Evolutionary conservation across 2,329 filamentous ascomycete species (phyloP), one percentile per base, ranked within the genome.

Genomic region (Xylaria sp.): DNA sequence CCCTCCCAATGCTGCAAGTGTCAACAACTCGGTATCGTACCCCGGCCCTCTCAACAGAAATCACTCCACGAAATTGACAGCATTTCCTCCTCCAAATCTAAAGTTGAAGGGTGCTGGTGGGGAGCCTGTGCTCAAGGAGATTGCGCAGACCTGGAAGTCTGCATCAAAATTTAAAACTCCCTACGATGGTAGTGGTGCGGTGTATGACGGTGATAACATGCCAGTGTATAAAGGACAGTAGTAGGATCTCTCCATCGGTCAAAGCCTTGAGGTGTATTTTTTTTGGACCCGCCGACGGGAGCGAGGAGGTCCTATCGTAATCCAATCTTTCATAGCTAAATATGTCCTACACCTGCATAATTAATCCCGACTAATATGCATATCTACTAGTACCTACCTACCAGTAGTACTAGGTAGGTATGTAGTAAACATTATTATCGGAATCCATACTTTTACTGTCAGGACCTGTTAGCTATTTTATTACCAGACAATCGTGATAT

Each of bases 141-240:
- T 84, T 12, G 75, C 75, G 25, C 56, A 75, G 3, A 66, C 73
- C 8, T 84, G 82, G 82, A 62, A 73, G 28, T 65, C 68, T 3
- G 63, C 72, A 4, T 74, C 71, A 13, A 71, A 71, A 0, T 73
- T 75, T 3, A 67, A 78, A 28, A 84, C 81, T 0, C 84, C 84
- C 0, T 86, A 86, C 68, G 82, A 85, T 73, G 84, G 83, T 0
- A 83, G 78, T 50, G 83, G 84, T 0, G 78, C 74, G 10, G 77
- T 84, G 1, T 82, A 78, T 57, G 84, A 86, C 72, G 84, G 82
- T 0, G 80, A 79, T 57, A 74, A 79, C 55, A 65, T 77, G 44
- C 84, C 84, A 2, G 72, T 81, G 20, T 85, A 85, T 74, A 79
- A 77, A 37, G 68, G 72, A 1, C 81, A 81, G 32, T 74, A 65